These are phyloP conservation scores for Fraxinus sp. DNA, from an alignment of 305 asterid genomes.

Conservation along the genomic window DNA sequence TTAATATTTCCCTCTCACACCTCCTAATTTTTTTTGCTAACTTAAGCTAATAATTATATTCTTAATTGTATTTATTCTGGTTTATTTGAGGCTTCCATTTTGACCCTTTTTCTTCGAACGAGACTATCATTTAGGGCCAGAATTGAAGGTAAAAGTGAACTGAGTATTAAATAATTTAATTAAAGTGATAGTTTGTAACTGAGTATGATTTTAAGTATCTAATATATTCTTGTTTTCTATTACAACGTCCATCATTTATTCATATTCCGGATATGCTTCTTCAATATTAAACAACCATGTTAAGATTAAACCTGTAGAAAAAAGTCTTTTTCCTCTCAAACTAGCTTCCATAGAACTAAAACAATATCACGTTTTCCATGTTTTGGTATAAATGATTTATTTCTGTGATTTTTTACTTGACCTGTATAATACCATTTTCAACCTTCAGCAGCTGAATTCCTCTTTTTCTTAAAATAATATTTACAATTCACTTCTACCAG, in stretches of 20 bases:
- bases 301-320: neutral
- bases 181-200: neutral
- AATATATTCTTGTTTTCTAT: neutral
- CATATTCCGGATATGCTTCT: neutral
- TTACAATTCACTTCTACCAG: neutral
- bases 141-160: neutral
- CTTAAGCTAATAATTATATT: neutral
- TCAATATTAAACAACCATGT: constrained; percentile 1
- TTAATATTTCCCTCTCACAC: neutral
- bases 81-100: neutral
- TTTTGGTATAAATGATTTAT: neutral
- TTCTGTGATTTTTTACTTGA: neutral
- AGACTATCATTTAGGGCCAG: neutral
- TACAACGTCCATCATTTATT: neutral
- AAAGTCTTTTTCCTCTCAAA: neutral
- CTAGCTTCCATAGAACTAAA: neutral
- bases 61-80: neutral
- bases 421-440: neutral
- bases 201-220: neutral
- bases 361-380: neutral
- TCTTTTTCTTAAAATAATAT: neutral
- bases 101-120: neutral
- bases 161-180: neutral
- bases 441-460: neutral
- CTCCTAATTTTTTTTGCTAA: neutral